Evolutionary conservation across 352 stramenopile species (phyloP), one percentile per base, ranked within the genome.

Genomic region (Poterioochromonas sp.): DNA sequence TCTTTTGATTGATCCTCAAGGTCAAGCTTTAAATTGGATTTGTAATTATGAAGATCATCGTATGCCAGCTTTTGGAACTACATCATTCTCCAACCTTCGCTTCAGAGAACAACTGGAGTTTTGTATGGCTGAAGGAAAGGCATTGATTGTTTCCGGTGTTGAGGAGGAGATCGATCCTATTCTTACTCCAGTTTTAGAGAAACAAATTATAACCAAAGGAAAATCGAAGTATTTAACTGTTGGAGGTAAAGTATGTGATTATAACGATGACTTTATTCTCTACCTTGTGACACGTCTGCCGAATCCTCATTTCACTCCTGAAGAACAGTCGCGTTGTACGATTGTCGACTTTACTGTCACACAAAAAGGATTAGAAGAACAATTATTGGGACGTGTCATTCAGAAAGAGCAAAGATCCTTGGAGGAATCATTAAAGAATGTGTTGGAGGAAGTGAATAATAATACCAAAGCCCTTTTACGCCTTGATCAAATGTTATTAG

Each of bases 91-190:
- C 3, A 89, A 86, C 41, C 79, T 84, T 0, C 92, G 91, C 76
- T 84, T 96, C 0, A 83, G 86, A 49, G 90, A 95, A 32, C 80
- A 93, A 65, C 76, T 95, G 5, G 90, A 96, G 80, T 90, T 86
- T 71, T 90, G 86, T 64, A 89, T 95, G 49, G 90, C 84, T 80
- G 90, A 95, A 80, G 90, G 91, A 41, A 90, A 92, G 78, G 86
- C 87, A 22, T 83, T 95, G 12, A 83, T 95, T 41, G 80, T 95
- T 1, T 85, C 91, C n/a, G 84, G 87, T 34, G 86, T 96, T 0
- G 92, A 97, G 82, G 90, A 97, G 83, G 91, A 97, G 20, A 93
- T 97, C 35, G 93, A 97, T 76, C 91, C 93, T 3, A 94, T 97
- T 88, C 81, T 97, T 32, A 91, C 94, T 69, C 91, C 92, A 0